Percentiles rank a stretch among this genome's conserved stretches.
Conservation (phyloP, 2,329 filamentous ascomycete species). For the Huntiella moniliformis region DNA sequence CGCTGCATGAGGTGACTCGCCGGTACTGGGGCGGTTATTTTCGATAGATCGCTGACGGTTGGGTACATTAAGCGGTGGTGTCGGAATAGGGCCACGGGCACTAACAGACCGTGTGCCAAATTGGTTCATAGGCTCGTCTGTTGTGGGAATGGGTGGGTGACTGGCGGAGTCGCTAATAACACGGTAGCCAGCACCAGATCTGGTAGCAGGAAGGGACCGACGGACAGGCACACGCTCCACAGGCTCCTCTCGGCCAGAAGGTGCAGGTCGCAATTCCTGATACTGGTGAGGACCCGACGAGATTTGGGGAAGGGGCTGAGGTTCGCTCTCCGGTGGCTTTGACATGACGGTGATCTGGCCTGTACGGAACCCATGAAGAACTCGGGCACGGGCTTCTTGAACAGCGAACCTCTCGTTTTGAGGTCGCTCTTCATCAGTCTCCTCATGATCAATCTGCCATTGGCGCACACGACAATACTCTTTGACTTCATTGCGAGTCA, state of each 20-base stretch:
- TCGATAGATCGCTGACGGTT: too few species aligned
- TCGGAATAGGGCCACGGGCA: neutral
- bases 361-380: constrained; percentile 17
- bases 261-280: constrained; percentile 10
- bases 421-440: constrained; percentile 27
- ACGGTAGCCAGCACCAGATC: neutral
- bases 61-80: neutral
- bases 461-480: constrained; percentile 45
- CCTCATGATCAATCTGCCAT: constrained; percentile 35
- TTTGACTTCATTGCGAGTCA: constrained; percentile 38
- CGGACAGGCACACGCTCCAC: neutral
- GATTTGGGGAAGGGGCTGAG: constrained; percentile 8
- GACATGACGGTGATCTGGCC: constrained; percentile 14
- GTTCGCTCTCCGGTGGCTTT: constrained; percentile 14
- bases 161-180: constrained; percentile 4
- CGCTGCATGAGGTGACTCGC: neutral
- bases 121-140: neutral
- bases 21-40: too few species aligned
- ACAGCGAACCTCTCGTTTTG: constrained; percentile 35
- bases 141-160: neutral
- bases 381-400: constrained; percentile 28
- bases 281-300: constrained; percentile 10
- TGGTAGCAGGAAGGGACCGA: constrained; percentile 8
- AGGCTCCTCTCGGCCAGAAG: neutral
- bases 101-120: neutral